Percentiles rank a stretch among this genome's conserved stretches.
phyloP scores from a whole-genome alignment of 495 filamentous ascomycete genomes.

The Neurospora africana region DNA sequence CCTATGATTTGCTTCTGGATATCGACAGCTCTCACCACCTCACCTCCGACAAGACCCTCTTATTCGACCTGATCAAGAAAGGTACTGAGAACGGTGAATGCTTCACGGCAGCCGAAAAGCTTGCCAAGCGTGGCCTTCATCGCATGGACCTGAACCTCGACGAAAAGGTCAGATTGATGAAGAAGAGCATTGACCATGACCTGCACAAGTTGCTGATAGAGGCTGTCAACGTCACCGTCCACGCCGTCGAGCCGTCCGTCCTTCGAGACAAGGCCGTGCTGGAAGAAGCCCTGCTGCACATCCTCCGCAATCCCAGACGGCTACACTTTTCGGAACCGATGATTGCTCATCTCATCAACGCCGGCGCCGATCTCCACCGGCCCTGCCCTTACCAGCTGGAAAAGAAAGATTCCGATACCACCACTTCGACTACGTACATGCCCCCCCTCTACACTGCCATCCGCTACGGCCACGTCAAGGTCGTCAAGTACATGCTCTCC shows the following conservation, averaged over 20 bases:
- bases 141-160: not conserved
- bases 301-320: not conserved
- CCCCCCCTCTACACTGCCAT: not conserved
- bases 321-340: not conserved
- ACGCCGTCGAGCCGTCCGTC: not conserved
- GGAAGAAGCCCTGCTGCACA: not conserved
- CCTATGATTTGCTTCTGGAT: not conserved
- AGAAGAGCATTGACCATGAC: not conserved
- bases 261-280: not conserved
- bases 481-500: not conserved
- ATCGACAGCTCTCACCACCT: not conserved
- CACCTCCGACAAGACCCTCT: not conserved
- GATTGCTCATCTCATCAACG: not conserved
- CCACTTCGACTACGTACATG: not conserved
- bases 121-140: not conserved
- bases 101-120: not conserved
- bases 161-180: not conserved
- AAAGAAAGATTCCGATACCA: not conserved
- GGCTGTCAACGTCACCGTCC: not conserved
- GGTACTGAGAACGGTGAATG: not conserved
- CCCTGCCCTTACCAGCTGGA: not conserved
- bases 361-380: not conserved
- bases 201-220: not conserved
- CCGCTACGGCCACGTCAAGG: not conserved
- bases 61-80: not conserved